phyloP scores from a whole-genome alignment of 352 stramenopile genomes.

The Saprolegnia diclina region DNA sequence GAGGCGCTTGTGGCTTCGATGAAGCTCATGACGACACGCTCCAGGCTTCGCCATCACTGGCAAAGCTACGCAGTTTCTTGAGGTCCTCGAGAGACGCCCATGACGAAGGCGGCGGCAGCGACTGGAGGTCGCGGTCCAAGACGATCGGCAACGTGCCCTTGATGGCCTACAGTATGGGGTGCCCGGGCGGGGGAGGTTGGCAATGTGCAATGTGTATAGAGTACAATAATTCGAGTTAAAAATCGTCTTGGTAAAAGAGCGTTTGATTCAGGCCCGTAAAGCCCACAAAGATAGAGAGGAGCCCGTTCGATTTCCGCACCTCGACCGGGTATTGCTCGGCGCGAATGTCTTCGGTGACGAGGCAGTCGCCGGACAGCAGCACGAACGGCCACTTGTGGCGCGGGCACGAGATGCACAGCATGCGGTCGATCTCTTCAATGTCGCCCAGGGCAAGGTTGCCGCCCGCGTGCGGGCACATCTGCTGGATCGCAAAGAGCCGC shows the following conservation, averaged over 20 bases:
- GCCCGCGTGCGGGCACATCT: slow-evolving; percentile 72
- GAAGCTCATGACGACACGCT: no score
- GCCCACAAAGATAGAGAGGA: slow-evolving; percentile 56
- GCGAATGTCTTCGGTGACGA: slow-evolving; percentile 42
- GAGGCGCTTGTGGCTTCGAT: no score
- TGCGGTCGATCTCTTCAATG: slow-evolving; percentile 78
- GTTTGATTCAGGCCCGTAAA: slow-evolving; percentile 49
- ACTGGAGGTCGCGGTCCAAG: no score
- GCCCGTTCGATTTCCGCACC: slow-evolving; percentile 40
- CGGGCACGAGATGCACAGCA: slow-evolving; percentile 63
- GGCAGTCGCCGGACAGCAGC: slow-evolving; percentile 63
- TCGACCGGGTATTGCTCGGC: slow-evolving; percentile 61
- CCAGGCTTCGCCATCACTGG: no score
- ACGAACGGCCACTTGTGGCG: slow-evolving; percentile 81
- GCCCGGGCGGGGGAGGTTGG: no score
- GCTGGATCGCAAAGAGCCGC: slow-evolving; percentile 64
- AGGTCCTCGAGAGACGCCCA: no score
- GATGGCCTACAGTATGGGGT: no score
- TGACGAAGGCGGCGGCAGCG: no score
- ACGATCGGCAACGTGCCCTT: no score
- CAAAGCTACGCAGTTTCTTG: no score
- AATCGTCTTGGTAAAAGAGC: slow-evolving; percentile 71
- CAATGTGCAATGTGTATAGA: not conserved
- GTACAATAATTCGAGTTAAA: slow-evolving; percentile 36
- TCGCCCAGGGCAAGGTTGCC: slow-evolving; percentile 77